These are phyloP conservation scores for Kalmusia sp. DNA, from an alignment of 2,329 filamentous ascomycete species.

Conservation along the genomic window DNA sequence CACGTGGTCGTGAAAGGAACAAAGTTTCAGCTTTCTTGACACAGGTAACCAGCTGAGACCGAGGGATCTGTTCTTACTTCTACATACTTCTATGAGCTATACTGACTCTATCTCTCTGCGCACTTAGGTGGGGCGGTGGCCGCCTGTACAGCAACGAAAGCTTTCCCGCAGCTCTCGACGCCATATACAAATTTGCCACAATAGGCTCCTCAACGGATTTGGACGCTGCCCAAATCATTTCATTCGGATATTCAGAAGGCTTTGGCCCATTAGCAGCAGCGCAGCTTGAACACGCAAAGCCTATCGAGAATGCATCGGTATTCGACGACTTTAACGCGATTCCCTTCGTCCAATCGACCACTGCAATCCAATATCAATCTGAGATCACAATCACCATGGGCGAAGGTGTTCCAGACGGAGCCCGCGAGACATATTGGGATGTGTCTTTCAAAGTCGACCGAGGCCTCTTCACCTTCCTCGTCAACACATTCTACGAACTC, in stretches of 20 bases:
- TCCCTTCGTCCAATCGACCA: slow-evolving; percentile 21
- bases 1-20: too few relatives aligned
- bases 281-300: slow-evolving; percentile 35
- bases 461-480: slow-evolving; percentile 23
- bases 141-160: slow-evolving; percentile 17
- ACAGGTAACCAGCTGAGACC: too few relatives aligned
- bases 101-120: too few relatives aligned
- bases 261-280: slow-evolving; percentile 23
- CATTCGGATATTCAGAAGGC: slow-evolving; percentile 24
- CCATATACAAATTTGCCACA: slow-evolving; percentile 33
- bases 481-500: slow-evolving; percentile 33
- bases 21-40: too few relatives aligned
- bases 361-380: slow-evolving; percentile 25
- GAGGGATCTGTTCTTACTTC: too few relatives aligned
- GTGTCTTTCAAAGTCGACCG: slow-evolving; percentile 34
- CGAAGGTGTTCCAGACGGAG: slow-evolving; percentile 20
- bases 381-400: slow-evolving; percentile 30
- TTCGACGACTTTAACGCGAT: slow-evolving; percentile 36
- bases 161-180: slow-evolving; percentile 29
- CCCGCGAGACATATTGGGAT: slow-evolving; percentile 37
- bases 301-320: slow-evolving; percentile 29
- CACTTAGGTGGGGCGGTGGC: slow-evolving; percentile 38
- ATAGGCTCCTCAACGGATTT: slow-evolving; percentile 26
- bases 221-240: slow-evolving; percentile 37
- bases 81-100: too few relatives aligned